phyloP scores from a whole-genome alignment of 2,329 filamentous ascomycete genomes.

The Fusarium nematophilum region DNA sequence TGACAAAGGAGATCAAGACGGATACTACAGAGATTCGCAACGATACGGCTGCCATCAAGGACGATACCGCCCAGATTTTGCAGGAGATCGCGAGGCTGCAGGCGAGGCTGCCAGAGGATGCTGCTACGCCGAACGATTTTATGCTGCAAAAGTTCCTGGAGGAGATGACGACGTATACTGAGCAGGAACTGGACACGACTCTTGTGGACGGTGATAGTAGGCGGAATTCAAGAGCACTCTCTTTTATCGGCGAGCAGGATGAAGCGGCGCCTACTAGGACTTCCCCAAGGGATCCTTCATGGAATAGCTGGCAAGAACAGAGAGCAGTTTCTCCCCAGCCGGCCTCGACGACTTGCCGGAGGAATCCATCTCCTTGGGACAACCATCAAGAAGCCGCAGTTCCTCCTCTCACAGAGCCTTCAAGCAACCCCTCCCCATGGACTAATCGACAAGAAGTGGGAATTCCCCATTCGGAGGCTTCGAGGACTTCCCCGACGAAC shows the following conservation, averaged over 20 bases:
- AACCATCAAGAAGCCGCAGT: too few species aligned
- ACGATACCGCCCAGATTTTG: conserved; percentile 12
- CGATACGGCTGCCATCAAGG: conserved; percentile 16
- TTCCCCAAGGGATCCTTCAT: too few species aligned
- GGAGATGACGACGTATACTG: conserved; percentile 21
- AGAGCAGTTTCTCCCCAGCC: too few species aligned
- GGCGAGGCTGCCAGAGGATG: neutral
- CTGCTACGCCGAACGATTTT: neutral
- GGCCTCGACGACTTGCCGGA: too few species aligned
- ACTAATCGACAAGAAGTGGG: too few species aligned
- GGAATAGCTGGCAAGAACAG: too few species aligned
- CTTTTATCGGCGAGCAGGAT: neutral
- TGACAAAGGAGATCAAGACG: conserved; percentile 3
- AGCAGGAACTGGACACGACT: neutral
- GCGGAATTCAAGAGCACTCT: neutral
- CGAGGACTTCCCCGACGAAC: too few species aligned
- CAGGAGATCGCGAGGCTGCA: conserved; percentile 13
- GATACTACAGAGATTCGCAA: conserved; percentile 1
- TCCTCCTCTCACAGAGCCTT: too few species aligned
- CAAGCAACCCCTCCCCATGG: too few species aligned
- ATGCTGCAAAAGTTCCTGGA: conserved; percentile 19
- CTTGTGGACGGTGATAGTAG: neutral
- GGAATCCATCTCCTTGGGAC: too few species aligned
- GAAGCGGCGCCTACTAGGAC: too few species aligned
- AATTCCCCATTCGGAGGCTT: too few species aligned